Percentiles rank a stretch among this genome's conserved stretches.
Evolutionary conservation across 2,329 filamentous ascomycete species (phyloP).

Genomic region (Metarhizium sp.): DNA sequence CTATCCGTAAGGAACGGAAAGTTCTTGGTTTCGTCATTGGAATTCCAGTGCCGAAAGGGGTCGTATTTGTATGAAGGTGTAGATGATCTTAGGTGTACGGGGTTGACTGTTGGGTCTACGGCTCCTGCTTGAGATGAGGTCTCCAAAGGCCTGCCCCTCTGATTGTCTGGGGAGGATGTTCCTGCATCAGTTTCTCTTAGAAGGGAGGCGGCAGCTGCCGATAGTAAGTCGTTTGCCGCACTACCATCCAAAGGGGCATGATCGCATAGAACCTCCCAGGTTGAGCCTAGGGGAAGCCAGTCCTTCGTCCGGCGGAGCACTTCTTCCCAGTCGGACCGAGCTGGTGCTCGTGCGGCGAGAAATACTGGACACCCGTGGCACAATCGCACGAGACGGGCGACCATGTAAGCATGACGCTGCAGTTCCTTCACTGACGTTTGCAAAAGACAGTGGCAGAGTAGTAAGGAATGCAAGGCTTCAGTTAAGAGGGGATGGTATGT

Average conservation of each 20-base stretch:
- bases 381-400: constrained; percentile 62
- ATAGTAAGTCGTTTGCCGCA: background rate
- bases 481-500: constrained; percentile 76
- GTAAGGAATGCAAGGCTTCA: constrained; percentile 68
- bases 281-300: constrained; percentile 55
- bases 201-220: background rate
- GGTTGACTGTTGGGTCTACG: background rate
- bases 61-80: background rate
- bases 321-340: constrained; percentile 73
- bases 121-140: background rate
- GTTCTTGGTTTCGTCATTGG: constrained; percentile 53
- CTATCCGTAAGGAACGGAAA: constrained; percentile 62
- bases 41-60: constrained; percentile 34
- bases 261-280: constrained; percentile 64
- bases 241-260: constrained; percentile 30
- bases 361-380: constrained; percentile 77
- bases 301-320: constrained; percentile 58
- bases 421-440: constrained; percentile 73
- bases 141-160: background rate
- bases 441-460: constrained; percentile 69
- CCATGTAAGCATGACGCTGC: constrained; percentile 72
- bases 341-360: constrained; percentile 59
- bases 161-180: background rate
- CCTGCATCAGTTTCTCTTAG: background rate
- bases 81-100: background rate